Percentiles rank a stretch among this genome's conserved stretches.
phyloP scores from a whole-genome alignment of 2,329 filamentous ascomycete species.

The Colletotrichum sublineola region DNA sequence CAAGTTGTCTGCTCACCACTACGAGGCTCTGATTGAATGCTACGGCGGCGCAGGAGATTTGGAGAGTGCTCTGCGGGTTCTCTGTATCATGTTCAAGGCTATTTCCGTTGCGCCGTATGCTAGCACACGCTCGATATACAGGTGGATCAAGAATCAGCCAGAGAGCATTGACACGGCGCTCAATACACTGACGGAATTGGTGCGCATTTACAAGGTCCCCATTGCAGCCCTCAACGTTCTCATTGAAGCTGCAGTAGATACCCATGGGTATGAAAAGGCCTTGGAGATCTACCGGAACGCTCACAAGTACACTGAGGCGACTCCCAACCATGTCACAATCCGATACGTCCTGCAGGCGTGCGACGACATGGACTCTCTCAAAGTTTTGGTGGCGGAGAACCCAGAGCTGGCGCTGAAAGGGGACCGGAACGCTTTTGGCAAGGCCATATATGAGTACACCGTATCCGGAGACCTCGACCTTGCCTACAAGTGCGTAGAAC shows the following conservation, averaged over 20 bases:
- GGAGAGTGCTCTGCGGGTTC: conserved; percentile 73
- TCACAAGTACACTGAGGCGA: conserved; percentile 48
- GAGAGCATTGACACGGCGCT: conserved; percentile 66
- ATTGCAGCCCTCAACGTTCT: conserved; percentile 53
- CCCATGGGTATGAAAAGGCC: conserved; percentile 49
- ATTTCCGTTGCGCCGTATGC: conserved; percentile 68
- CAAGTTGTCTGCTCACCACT: conserved; percentile 76
- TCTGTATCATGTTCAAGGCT: conserved; percentile 80
- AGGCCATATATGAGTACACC: conserved; percentile 30
- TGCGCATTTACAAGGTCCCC: conserved; percentile 52
- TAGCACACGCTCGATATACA: conserved; percentile 74
- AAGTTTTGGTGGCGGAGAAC: conserved; percentile 50
- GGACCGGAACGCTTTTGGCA: conserved; percentile 24
- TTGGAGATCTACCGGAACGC: conserved; percentile 51
- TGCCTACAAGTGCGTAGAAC: conserved; percentile 38
- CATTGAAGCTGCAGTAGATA: conserved; percentile 51
- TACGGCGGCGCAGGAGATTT: conserved; percentile 74
- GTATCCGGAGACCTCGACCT: conserved; percentile 31
- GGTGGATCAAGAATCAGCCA: conserved; percentile 63
- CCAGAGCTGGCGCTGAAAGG: conserved; percentile 43
- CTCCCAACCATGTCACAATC: conserved; percentile 47
- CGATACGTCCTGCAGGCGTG: conserved; percentile 51
- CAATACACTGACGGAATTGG: conserved; percentile 67
- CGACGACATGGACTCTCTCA: conserved; percentile 45
- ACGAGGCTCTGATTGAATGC: conserved; percentile 81